These are phyloP conservation scores for Kwoniella dendrophila DNA, from an alignment of 768 basidiomycete genomes.

Conservation along the genomic window DNA sequence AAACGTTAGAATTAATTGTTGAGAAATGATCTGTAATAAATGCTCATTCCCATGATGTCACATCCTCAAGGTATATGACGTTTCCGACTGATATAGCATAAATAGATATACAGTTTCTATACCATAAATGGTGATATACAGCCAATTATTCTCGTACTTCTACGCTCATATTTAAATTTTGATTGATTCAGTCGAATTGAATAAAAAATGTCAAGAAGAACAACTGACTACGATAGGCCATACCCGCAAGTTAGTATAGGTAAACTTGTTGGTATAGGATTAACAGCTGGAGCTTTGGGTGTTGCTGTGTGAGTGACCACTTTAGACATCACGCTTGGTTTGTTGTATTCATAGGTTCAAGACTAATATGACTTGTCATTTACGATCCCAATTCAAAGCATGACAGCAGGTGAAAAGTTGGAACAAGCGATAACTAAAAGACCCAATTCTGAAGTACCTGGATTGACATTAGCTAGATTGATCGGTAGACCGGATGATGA, in stretches of 20 bases:
- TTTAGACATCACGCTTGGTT: too few relatives aligned
- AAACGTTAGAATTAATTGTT: background rate
- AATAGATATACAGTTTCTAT: too few relatives aligned
- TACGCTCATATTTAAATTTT: background rate
- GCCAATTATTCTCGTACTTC: too few relatives aligned
- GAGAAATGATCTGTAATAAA: background rate
- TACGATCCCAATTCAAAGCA: too few relatives aligned
- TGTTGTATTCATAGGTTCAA: too few relatives aligned
- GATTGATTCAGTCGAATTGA: background rate
- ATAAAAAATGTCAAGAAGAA: slow-evolving; percentile 9
- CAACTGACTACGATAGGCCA: slow-evolving; percentile 15
- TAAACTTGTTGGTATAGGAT: slow-evolving; percentile 3
- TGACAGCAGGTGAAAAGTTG: slow-evolving; percentile 28
- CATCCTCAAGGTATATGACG: background rate
- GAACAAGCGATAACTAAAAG: slow-evolving; percentile 25
- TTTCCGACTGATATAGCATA: background rate
- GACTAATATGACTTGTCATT: too few relatives aligned
- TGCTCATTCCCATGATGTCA: too few relatives aligned
- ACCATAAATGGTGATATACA: too few relatives aligned
- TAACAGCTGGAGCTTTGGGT: slow-evolving; percentile 8
- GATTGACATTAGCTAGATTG: slow-evolving; percentile 19
- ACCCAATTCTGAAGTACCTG: slow-evolving; percentile 28
- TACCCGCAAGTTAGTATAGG: slow-evolving; percentile 3
- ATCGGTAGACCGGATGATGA: slow-evolving; percentile 19
- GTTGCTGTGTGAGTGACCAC: slow-evolving; percentile 14